Base-by-base conservation (phyloP, 768 basidiomycete species). In the Fomitopsis pulvina region DNA sequence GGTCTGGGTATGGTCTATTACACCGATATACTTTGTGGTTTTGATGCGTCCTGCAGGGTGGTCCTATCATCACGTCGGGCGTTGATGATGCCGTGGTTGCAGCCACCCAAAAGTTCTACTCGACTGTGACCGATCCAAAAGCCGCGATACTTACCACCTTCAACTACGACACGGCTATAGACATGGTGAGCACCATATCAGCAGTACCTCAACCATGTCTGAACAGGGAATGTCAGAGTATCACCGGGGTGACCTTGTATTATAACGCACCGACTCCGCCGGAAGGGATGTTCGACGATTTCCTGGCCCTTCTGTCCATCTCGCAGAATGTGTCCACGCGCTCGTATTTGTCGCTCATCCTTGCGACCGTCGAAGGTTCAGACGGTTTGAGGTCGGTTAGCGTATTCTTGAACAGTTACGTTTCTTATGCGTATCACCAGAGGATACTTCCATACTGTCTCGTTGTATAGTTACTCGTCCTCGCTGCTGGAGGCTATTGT, bases 251-350 rank as follows among this genome's bases (percentile, higher is more conserved):
- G 49, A 63, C 64, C 2, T 45, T 84, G 24, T 85, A 84, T 62
- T 84, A 85, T 55, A 76, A 85, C 55, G 76, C 55, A 0, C 81
- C 81, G 14, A 68, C 60, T 0, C 71, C 71, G 0, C 79, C 78
- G 0, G 49, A 54, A 0, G 78, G 75, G 1, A 70, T 78, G 27
- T 80, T 80, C 52, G 77, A 80, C 51, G 69, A 68, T 9, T 77
- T 78, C 62, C 53, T 79, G n/a, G 64, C 67, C 1, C 74, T 80
- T 29, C 73, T 73, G 3, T 47, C 57, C n/a, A 42, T 76, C 21
- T 60, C 60, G 2, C 59, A 63, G 46, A 70, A 77, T 49, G 57
- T 79, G 2, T 57, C 51, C 1, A 74, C 74, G 0, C 62, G 72
- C 5, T 66, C 67, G 9, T 76, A 76, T 54, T 21, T 64, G 1